Conservation (phyloP, 1,139 yeast species). For the Debaryomycetaceae sp. region DNA sequence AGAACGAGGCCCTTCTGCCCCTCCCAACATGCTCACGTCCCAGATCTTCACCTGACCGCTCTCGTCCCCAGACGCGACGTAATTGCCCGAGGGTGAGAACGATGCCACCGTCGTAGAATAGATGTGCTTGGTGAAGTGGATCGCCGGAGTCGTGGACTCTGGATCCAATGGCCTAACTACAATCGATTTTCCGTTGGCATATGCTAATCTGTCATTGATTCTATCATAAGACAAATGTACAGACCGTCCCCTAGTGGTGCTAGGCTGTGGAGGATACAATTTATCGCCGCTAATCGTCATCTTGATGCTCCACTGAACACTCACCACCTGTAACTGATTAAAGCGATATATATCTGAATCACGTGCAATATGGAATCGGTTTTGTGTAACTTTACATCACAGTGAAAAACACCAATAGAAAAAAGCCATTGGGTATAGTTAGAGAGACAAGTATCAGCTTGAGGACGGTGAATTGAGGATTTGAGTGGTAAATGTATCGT, state of each 20-base stretch:
- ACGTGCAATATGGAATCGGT: background rate
- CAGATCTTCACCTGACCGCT: slow-evolving; percentile 84
- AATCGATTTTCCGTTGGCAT: slow-evolving; percentile 79
- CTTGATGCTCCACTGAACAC: no score
- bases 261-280: slow-evolving; percentile 71
- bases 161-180: slow-evolving; percentile 63
- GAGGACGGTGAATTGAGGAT: background rate
- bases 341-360: no score
- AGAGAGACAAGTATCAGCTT: slow-evolving; percentile 3
- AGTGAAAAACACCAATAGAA: background rate
- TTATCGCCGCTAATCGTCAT: slow-evolving; percentile 28
- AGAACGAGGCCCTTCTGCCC: slow-evolving; percentile 12
- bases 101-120: slow-evolving; percentile 74
- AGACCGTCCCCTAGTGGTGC: slow-evolving; percentile 66
- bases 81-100: slow-evolving; percentile 86
- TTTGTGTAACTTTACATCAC: background rate
- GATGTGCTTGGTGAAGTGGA: slow-evolving; percentile 73
- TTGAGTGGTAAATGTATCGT: background rate
- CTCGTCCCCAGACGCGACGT: slow-evolving; percentile 90
- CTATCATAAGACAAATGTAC: slow-evolving; percentile 74
- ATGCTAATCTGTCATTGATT: slow-evolving; percentile 65
- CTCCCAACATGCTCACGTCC: slow-evolving; percentile 48
- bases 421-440: background rate
- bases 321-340: no score
- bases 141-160: slow-evolving; percentile 32